Evolutionary conservation across 495 filamentous ascomycete genomes (phyloP), one percentile per base, ranked within the genome.

Genomic region (Penicillium cosmopolitanum): DNA sequence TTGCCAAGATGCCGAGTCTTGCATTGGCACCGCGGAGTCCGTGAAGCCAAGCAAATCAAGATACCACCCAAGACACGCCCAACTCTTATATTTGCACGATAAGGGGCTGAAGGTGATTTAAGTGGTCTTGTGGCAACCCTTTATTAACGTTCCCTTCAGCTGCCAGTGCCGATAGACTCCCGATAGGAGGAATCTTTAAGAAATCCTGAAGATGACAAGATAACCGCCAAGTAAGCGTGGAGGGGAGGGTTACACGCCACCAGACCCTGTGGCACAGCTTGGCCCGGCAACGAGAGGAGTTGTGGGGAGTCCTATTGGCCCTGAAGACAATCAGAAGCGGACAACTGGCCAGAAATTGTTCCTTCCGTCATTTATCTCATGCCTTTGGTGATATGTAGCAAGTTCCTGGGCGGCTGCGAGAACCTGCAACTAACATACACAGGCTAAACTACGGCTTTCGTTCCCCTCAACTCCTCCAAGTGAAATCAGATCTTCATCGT

Each of bases 21-120:
- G 57, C 38, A 50, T 48, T 47, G n/a, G 52, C 53, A 12, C 47
- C 57, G 64, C 46, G 46, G 64, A 66, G 56, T 67, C 65, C 65
- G 28, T 9, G 62, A 52, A 19, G 62, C 65, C 62, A 65, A 65
- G 58, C 62, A 28, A n/a, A 48, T 25, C 46, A 48, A 48, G 46
- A 48, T 67, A 65, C 62, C n/a, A 67, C 65, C 65, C 50, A 67
- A 65, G 62, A 62, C 55, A 52, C 38, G 19, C 47, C 50, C 5
- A 19, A 58, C 35, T 56, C 60, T 56, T 59, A 47, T 59, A 16
- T 62, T 47, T 18, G 28, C 28, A 31, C 52, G 56, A 55, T 12
- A 21, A 7, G 60, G 40, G 55, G 53, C 50, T 50, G 31, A 48
- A 8, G 25, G 21, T 19, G 2, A 1, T 13, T 44, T 44, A 19